These are phyloP conservation scores for Cordia subcordata DNA, from an alignment of 257 asterid species.

Conservation along the genomic window DNA sequence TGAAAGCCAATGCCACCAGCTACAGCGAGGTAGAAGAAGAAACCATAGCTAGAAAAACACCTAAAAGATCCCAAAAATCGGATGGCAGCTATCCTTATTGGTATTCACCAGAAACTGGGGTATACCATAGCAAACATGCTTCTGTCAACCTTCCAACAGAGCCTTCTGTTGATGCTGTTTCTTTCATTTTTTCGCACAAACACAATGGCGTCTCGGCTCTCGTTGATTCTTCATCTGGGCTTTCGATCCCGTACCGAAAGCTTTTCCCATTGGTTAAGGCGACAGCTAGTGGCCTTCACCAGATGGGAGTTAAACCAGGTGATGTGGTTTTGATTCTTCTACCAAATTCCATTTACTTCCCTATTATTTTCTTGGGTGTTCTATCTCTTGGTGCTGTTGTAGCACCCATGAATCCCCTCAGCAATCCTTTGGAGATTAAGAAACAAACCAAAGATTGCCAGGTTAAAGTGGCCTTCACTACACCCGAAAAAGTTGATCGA, in stretches of 20 bases:
- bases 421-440: conserved; percentile 48
- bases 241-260: conserved; percentile 37
- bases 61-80: background rate
- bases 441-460: conserved; percentile 43
- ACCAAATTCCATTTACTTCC: conserved; percentile 58
- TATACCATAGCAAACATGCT: conserved; percentile 50
- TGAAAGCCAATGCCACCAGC: background rate
- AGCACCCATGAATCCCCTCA: conserved; percentile 56
- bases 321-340: conserved; percentile 49
- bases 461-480: conserved; percentile 37
- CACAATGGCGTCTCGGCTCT: conserved; percentile 45
- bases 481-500: conserved; percentile 26
- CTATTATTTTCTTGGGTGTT: conserved; percentile 48
- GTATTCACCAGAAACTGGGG: conserved; percentile 53
- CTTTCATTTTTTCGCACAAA: conserved; percentile 53
- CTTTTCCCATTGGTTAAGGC: conserved; percentile 45
- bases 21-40: background rate
- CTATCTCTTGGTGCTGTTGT: conserved; percentile 51
- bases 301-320: conserved; percentile 47
- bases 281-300: conserved; percentile 55
- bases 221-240: conserved; percentile 52
- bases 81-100: conserved; percentile 16
- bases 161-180: conserved; percentile 51
- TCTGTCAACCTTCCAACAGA: conserved; percentile 36
- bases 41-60: background rate